Percentiles rank a stretch among this genome's conserved stretches.
phyloP scores from a whole-genome alignment of 495 filamentous ascomycete genomes.

The Annulohypoxylon stygium region DNA sequence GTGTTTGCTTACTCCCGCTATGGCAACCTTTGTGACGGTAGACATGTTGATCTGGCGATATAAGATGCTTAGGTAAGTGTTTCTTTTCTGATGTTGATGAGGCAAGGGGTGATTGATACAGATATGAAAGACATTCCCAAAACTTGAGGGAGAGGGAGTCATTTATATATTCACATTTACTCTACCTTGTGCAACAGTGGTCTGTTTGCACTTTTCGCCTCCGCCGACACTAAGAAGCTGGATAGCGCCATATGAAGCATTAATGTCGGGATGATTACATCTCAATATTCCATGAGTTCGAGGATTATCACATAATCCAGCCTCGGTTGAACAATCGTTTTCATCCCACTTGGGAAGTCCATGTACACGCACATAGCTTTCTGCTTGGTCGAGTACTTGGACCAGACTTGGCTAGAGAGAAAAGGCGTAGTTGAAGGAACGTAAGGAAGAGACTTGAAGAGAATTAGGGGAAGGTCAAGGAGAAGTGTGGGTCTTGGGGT shows the following conservation, averaged over 20 bases:
- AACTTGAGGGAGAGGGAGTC: background rate
- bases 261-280: conserved; percentile 13
- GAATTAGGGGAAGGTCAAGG: background rate
- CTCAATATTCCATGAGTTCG: background rate
- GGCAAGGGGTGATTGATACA: background rate
- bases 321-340: background rate
- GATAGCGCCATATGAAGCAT: conserved; percentile 15
- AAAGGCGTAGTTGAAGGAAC: background rate
- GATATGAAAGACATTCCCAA: conserved; percentile 4
- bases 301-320: conserved; percentile 3
- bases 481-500: background rate
- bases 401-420: too few relatives aligned
- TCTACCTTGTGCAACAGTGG: background rate
- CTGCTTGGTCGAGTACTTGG: background rate
- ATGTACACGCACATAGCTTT: background rate
- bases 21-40: conserved; percentile 56
- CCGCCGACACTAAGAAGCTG: background rate
- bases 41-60: conserved; percentile 50
- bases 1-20: conserved; percentile 55
- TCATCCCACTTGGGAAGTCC: conserved; percentile 14
- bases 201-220: background rate
- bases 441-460: background rate
- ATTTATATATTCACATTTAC: conserved; percentile 12
- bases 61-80: background rate
- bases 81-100: background rate